Conservation (phyloP, 1,284 basidiomycete species). For the Cutaneotrichosporon curvatum region DNA sequence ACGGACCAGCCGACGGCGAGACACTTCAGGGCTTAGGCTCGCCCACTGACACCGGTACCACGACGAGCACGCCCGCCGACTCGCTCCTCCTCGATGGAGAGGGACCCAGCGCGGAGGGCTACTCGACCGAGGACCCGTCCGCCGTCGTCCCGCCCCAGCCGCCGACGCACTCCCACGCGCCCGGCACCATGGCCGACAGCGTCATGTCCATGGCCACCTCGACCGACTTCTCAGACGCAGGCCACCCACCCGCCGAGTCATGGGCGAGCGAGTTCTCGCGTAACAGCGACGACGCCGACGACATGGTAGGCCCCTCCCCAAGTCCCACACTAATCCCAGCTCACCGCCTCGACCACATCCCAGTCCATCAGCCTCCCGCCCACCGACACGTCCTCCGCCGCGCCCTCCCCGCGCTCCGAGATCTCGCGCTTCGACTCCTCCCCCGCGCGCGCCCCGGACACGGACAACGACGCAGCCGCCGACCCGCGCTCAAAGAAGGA, state of each 20-base stretch:
- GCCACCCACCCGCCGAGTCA: conserved; percentile 17
- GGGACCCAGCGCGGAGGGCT: background rate
- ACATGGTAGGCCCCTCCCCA: conserved; percentile 9
- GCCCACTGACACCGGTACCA: conserved; percentile 13
- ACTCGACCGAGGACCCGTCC: background rate
- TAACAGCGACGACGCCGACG: conserved; percentile 7
- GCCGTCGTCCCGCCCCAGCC: background rate
- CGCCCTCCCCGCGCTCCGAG: conserved; percentile 31
- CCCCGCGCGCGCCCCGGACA: conserved; percentile 15
- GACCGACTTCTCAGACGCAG: background rate
- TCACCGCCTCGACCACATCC: conserved; percentile 32
- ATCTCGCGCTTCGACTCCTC: conserved; percentile 19
- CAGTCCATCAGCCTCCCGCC: conserved; percentile 41
- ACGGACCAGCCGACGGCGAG: background rate
- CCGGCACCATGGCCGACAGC: conserved; percentile 7
- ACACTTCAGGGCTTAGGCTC: background rate
- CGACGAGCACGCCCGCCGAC: conserved; percentile 15
- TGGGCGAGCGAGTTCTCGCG: conserved; percentile 32
- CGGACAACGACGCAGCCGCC: background rate
- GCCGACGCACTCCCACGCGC: background rate
- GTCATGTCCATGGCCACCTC: conserved; percentile 7
- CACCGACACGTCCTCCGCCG: conserved; percentile 34
- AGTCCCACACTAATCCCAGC: conserved; percentile 10
- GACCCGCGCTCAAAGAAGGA: conserved; percentile 35
- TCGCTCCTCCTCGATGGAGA: conserved; percentile 20